These are phyloP conservation scores for Talaromyces adpressus DNA, from an alignment of 495 filamentous ascomycete genomes.

Conservation along the genomic window DNA sequence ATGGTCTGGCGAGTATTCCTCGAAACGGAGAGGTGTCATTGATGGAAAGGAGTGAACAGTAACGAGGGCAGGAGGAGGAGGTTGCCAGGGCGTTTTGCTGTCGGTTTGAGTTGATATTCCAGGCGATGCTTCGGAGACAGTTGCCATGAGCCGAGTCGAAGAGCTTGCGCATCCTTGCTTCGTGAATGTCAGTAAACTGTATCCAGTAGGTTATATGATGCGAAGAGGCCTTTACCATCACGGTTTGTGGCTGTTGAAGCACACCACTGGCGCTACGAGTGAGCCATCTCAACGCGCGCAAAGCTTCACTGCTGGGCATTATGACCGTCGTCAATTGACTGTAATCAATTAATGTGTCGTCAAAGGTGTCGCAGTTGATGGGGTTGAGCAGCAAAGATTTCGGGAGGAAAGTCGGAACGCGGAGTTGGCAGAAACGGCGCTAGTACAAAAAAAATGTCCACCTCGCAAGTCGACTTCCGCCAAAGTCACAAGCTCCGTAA, in stretches of 20 bases:
- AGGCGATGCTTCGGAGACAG: conserved; percentile 45
- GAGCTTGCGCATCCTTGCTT: conserved; percentile 43
- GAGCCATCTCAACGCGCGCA: conserved; percentile 33
- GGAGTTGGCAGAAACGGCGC: conserved; percentile 9
- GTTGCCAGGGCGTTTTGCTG: conserved; percentile 22
- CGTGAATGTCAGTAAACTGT: conserved; percentile 2
- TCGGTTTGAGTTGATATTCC: conserved; percentile 27
- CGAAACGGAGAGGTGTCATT: conserved; percentile 76
- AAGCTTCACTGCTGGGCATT: conserved; percentile 33
- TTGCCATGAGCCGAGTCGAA: conserved; percentile 66
- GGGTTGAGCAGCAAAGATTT: not conserved
- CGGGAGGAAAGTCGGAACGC: not conserved
- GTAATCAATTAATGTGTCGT: not conserved
- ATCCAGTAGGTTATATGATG: conserved; percentile 3
- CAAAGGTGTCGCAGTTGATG: not conserved
- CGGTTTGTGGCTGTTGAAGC: conserved; percentile 34
- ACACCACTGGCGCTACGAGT: conserved; percentile 36
- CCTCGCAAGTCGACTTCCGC: conserved; percentile 1
- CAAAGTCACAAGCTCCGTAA: conserved; percentile 14
- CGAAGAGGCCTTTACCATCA: conserved; percentile 32
- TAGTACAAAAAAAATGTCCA: conserved; percentile 14
- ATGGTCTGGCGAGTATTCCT: conserved; percentile 72
- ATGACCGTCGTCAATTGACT: conserved; percentile 7
- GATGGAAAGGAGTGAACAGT: conserved; percentile 88
- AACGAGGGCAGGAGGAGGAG: conserved; percentile 47